phyloP scores from a whole-genome alignment of 352 stramenopile species.

The Phytophthora cryptogea region DNA sequence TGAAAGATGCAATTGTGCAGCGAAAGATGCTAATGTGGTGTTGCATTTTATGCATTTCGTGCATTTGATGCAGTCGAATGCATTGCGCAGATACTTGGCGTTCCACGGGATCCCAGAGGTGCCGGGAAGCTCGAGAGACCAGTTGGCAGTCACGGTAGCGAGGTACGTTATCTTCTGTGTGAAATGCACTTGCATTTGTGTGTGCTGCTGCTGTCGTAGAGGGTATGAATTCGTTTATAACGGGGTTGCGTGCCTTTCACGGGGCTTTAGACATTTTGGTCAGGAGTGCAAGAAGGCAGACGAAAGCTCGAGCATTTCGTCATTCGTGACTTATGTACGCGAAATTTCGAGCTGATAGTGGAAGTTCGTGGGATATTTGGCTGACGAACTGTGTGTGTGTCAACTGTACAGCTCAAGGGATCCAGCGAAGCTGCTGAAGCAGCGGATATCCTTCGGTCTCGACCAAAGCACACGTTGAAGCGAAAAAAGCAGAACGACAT shows the following conservation, averaged over 20 bases:
- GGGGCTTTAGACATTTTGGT: slow-evolving; percentile 57
- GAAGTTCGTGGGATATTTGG: not conserved
- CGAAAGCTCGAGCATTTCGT: slow-evolving; percentile 64
- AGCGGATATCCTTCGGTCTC: slow-evolving; percentile 16
- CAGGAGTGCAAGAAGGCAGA: slow-evolving; percentile 66
- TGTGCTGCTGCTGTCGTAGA: not conserved
- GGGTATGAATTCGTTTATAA: not conserved
- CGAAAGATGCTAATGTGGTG: slow-evolving; percentile 5
- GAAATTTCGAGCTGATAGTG: not conserved
- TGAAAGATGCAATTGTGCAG: not conserved
- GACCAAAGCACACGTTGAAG: slow-evolving; percentile 15
- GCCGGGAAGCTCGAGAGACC: slow-evolving; percentile 51
- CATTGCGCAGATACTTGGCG: slow-evolving; percentile 71
- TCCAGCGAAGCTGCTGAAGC: slow-evolving; percentile 22
- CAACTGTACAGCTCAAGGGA: slow-evolving; percentile 31
- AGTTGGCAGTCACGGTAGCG: slow-evolving; percentile 68
- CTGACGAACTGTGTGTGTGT: not conserved
- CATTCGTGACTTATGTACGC: slow-evolving; percentile 69
- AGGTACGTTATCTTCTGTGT: slow-evolving; percentile 38
- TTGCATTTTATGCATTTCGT: slow-evolving; percentile 21
- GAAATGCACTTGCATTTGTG: slow-evolving; percentile 3
- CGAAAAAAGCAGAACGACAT: slow-evolving; percentile 16
- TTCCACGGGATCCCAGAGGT: slow-evolving; percentile 60
- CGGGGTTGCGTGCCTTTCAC: slow-evolving; percentile 5
- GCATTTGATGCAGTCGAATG: slow-evolving; percentile 40